These are phyloP conservation scores for Brassica cretica DNA, from an alignment of 345 rosid genomes.

Conservation along the genomic window DNA sequence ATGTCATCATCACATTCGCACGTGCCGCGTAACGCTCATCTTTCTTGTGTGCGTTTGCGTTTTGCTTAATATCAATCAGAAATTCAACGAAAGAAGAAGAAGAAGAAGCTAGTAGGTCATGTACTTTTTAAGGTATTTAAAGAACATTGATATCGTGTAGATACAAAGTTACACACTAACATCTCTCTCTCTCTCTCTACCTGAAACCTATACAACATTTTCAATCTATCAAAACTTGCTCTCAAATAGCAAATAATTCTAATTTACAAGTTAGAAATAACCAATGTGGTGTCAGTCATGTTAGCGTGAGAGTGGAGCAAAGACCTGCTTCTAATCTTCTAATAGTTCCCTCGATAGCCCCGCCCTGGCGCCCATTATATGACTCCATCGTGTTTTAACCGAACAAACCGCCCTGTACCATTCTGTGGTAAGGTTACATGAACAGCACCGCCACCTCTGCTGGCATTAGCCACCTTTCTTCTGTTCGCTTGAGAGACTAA, in stretches of 20 bases:
- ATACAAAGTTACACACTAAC: neutral
- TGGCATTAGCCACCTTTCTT: constrained; percentile 1
- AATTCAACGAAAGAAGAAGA: too few relatives aligned
- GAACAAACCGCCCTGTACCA: neutral
- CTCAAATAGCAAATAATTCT: constrained; percentile 11
- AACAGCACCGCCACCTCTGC: constrained; percentile 22
- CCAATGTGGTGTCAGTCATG: neutral
- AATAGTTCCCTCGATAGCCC: constrained; percentile 37
- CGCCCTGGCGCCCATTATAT: constrained; percentile 8
- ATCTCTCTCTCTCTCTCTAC: neutral
- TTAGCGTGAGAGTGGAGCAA: constrained; percentile 19
- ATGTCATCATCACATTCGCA: neutral
- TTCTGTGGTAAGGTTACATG: constrained; percentile 18
- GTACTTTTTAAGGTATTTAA: neutral
- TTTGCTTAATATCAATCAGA: neutral
- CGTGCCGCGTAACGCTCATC: constrained; percentile 3
- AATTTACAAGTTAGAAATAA: constrained; percentile 39
- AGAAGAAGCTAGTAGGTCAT: neutral
- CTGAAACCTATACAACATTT: neutral
- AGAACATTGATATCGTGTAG: neutral
- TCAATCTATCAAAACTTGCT: neutral
- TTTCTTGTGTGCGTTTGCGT: neutral
- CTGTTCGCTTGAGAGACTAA: constrained; percentile 3
- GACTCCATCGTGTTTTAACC: constrained; percentile 8
- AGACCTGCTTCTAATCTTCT: constrained; percentile 25